Conservation (phyloP, 805 yeast species). For the Ogataea ramenticola region DNA sequence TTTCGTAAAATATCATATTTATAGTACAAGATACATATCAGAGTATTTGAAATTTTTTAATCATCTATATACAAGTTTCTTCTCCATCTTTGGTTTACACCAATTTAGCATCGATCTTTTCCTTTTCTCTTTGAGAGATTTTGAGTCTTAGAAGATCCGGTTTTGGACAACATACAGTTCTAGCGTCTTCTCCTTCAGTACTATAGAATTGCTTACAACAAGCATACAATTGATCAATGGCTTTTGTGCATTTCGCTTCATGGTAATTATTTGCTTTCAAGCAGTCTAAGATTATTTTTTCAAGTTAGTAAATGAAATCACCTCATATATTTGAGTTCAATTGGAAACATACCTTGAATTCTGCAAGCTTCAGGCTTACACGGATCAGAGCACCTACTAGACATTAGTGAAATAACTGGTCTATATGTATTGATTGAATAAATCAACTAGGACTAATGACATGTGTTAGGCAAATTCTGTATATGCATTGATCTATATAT, state of each 20-base stretch:
- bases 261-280: slow-evolving; percentile 52
- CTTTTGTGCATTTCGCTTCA: slow-evolving; percentile 65
- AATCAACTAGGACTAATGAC: too few species aligned
- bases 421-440: not conserved
- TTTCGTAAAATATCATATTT: too few species aligned
- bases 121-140: slow-evolving; percentile 54
- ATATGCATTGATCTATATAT: too few species aligned
- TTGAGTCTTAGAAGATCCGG: slow-evolving; percentile 56
- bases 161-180: slow-evolving; percentile 74
- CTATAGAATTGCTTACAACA: slow-evolving; percentile 69
- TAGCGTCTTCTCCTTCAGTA: slow-evolving; percentile 48
- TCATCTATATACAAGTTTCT: not conserved
- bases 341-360: slow-evolving; percentile 54
- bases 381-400: slow-evolving; percentile 27
- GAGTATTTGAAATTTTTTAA: too few species aligned
- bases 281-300: slow-evolving; percentile 47
- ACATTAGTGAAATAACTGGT: not conserved
- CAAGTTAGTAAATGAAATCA: too few species aligned
- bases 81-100: not conserved
- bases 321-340: not conserved
- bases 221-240: slow-evolving; percentile 62
- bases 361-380: slow-evolving; percentile 80
- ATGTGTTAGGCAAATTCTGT: too few species aligned
- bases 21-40: too few species aligned
- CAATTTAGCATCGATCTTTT: slow-evolving; percentile 51